Conservation (phyloP, 2,329 filamentous ascomycete species). For the Cercospora berteroae region DNA sequence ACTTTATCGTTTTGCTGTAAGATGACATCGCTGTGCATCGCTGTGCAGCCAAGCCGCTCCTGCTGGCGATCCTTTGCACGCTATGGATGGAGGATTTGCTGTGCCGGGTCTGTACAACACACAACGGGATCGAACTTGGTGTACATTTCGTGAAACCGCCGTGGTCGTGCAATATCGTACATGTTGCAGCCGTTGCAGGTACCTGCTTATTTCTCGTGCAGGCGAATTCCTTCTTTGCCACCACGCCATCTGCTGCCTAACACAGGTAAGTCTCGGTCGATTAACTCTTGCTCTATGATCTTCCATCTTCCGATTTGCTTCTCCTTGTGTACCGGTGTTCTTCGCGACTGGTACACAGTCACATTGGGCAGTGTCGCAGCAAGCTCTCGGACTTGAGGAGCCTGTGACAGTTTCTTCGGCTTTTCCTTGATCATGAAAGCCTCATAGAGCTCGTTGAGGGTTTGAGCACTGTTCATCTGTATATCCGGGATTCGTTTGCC, state of each 20-base stretch:
- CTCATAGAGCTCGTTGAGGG: conserved; percentile 41
- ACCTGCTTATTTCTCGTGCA: conserved; percentile 8
- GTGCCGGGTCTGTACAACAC: not conserved
- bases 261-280: conserved; percentile 60
- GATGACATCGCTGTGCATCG: conserved; percentile 2
- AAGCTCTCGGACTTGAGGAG: conserved; percentile 50
- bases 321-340: conserved; percentile 71
- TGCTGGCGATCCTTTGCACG: not conserved
- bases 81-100: not conserved
- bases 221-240: conserved; percentile 15
- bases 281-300: conserved; percentile 70
- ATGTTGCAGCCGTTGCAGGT: not conserved
- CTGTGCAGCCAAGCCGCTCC: not conserved
- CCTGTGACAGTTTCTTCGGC: conserved; percentile 60
- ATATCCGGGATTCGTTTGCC: conserved; percentile 72
- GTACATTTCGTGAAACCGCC: not conserved
- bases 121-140: not conserved
- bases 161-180: not conserved
- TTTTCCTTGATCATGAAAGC: conserved; percentile 40
- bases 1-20: not conserved
- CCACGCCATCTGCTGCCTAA: conserved; percentile 17
- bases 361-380: conserved; percentile 66
- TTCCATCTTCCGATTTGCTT: conserved; percentile 73
- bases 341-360: conserved; percentile 60
- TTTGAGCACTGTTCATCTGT: conserved; percentile 50